Percentiles rank a stretch among this genome's conserved stretches.
phyloP scores from a whole-genome alignment of 768 basidiomycete species.

The Phanerochaete sordida region DNA sequence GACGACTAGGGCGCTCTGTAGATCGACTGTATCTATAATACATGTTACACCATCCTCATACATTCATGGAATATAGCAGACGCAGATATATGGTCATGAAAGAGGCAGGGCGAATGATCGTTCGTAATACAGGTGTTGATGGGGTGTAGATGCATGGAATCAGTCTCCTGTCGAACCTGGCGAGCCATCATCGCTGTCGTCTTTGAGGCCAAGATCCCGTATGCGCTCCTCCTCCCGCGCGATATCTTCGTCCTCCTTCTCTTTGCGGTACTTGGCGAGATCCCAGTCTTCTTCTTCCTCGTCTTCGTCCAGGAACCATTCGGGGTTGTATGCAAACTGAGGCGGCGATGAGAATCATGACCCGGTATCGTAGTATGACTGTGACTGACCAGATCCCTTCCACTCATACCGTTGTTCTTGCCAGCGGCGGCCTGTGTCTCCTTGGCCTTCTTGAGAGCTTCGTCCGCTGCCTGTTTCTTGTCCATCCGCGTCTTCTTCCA shows the following conservation, averaged over 20 bases:
- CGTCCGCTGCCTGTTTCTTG: conserved; percentile 90
- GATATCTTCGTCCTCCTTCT: conserved; percentile 59
- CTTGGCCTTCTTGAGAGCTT: conserved; percentile 64
- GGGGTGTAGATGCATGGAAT: not conserved
- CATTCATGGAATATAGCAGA: not conserved
- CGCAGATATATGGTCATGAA: not conserved
- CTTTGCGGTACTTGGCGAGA: conserved; percentile 50
- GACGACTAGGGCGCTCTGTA: conserved; percentile 27
- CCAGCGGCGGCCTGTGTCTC: conserved; percentile 79
- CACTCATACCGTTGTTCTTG: conserved; percentile 91
- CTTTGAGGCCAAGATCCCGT: conserved; percentile 36
- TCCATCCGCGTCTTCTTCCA: conserved; percentile 97
- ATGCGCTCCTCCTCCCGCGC: conserved; percentile 53
- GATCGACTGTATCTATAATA: conserved; percentile 2
- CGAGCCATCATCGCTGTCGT: conserved; percentile 29
- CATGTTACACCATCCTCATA: conserved; percentile 1
- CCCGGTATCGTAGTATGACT: not conserved
- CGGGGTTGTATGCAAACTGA: conserved; percentile 93
- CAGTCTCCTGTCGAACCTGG: conserved; percentile 2
- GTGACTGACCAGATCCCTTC: conserved; percentile 79
- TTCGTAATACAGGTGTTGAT: not conserved
- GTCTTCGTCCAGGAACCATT: conserved; percentile 85
- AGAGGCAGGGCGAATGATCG: not conserved
- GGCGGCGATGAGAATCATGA: conserved; percentile 2
- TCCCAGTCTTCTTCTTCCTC: conserved; percentile 50